Evolutionary conservation across 2,329 filamentous ascomycete genomes (phyloP).

Genomic region (Penicillium sp.): DNA sequence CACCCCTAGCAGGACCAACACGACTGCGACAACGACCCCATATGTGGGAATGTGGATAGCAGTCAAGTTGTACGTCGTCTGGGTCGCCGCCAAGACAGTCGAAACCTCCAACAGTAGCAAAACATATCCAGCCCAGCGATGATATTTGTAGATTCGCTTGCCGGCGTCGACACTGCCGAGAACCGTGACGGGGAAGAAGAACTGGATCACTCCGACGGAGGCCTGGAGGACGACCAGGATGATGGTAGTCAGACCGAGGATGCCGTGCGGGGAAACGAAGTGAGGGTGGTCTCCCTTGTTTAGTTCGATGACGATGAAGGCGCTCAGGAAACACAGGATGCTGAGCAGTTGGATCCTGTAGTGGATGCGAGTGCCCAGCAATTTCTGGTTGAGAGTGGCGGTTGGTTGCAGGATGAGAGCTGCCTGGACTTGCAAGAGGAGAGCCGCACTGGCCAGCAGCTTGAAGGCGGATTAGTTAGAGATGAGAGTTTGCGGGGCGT

Average conservation of each 20-base stretch:
- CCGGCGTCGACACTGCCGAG: constrained; percentile 80
- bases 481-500: constrained; percentile 31
- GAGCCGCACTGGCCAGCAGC: constrained; percentile 56
- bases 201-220: constrained; percentile 79
- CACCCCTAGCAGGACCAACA: constrained; percentile 70
- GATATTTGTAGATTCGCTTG: constrained; percentile 87
- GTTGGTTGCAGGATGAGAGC: constrained; percentile 88
- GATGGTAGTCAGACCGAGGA: constrained; percentile 77
- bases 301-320: constrained; percentile 55
- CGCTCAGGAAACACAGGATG: constrained; percentile 41
- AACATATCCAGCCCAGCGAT: constrained; percentile 75
- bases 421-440: constrained; percentile 76
- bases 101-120: constrained; percentile 70
- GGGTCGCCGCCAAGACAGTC: constrained; percentile 73
- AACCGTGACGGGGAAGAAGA: constrained; percentile 65
- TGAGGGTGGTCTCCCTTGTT: constrained; percentile 74
- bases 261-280: constrained; percentile 78
- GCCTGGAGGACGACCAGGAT: constrained; percentile 72
- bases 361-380: constrained; percentile 64
- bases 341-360: constrained; percentile 66
- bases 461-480: constrained; percentile 43
- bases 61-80: constrained; percentile 72
- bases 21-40: constrained; percentile 67
- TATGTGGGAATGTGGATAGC: constrained; percentile 74
- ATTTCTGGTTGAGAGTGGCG: constrained; percentile 73